A percentile compares a stretch with the other conserved stretches of the same genome.
Conservation (phyloP, 2,329 filamentous ascomycete species). For the Phoma sp. region DNA sequence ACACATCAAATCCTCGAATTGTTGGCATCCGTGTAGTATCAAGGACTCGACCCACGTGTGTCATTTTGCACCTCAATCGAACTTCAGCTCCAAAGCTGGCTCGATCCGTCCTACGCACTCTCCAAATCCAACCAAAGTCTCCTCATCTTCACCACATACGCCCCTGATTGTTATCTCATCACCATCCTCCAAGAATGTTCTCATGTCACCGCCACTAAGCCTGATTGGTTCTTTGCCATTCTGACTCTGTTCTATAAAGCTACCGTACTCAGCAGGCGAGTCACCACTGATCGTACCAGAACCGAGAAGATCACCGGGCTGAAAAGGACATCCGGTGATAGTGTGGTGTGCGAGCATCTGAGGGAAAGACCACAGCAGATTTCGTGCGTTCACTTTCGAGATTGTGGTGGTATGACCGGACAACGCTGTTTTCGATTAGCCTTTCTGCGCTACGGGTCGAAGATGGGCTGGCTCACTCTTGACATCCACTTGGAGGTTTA, state of each 20-base stretch:
- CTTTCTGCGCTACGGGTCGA: background rate
- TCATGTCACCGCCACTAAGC: constrained; percentile 68
- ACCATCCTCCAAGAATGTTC: constrained; percentile 76
- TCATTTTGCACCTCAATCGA: constrained; percentile 15
- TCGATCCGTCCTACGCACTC: constrained; percentile 70
- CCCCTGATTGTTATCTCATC: constrained; percentile 73
- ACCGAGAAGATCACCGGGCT: constrained; percentile 75
- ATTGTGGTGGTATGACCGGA: constrained; percentile 64
- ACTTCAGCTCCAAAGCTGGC: constrained; percentile 39
- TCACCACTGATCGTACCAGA: constrained; percentile 79
- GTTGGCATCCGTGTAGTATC: too few species aligned
- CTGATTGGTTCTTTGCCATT: constrained; percentile 70
- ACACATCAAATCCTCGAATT: background rate
- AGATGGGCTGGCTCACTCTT: constrained; percentile 48
- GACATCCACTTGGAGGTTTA: constrained; percentile 71
- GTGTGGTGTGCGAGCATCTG: constrained; percentile 85
- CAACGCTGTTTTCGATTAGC: constrained; percentile 36
- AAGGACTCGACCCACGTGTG: background rate
- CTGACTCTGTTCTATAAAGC: constrained; percentile 74
- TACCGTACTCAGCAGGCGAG: constrained; percentile 65
- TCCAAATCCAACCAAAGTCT: constrained; percentile 76
- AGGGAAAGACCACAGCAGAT: constrained; percentile 81
- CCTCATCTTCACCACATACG: constrained; percentile 66
- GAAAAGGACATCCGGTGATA: constrained; percentile 76
- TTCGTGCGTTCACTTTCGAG: constrained; percentile 65